Percentiles rank a stretch among this genome's conserved stretches.
phyloP scores from a whole-genome alignment of 768 basidiomycete genomes.

The Amanita phalloides region DNA sequence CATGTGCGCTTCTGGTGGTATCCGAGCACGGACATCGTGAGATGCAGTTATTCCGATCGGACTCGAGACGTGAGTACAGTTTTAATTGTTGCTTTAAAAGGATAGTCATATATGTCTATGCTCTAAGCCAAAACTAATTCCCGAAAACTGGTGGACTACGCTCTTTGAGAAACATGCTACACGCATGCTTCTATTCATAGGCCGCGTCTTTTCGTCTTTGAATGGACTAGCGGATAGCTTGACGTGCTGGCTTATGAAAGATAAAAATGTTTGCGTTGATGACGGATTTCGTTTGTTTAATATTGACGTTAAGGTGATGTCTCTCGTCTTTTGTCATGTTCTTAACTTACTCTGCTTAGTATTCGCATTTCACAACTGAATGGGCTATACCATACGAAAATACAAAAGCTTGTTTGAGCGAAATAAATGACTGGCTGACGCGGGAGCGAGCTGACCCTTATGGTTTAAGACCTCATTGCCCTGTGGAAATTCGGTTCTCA shows the following conservation, averaged over 20 bases:
- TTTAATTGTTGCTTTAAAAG: constrained; percentile 5
- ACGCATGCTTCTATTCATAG: constrained; percentile 75
- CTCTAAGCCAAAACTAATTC: constrained; percentile 37
- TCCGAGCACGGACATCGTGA: constrained; percentile 63
- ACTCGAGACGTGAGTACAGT: constrained; percentile 52
- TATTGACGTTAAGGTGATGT: constrained; percentile 72
- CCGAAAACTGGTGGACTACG: constrained; percentile 56
- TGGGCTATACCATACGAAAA: constrained; percentile 79
- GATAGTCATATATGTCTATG: constrained; percentile 1
- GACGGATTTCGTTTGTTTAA: constrained; percentile 83
- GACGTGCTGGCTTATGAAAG: constrained; percentile 56
- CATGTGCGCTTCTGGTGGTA: constrained; percentile 97
- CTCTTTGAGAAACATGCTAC: constrained; percentile 73
- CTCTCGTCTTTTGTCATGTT: constrained; percentile 18
- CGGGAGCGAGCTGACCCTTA: constrained; percentile 52
- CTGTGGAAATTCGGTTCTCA: constrained; percentile 87
- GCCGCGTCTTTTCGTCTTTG: constrained; percentile 49
- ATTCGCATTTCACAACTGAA: constrained; percentile 89
- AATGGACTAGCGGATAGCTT: constrained; percentile 57
- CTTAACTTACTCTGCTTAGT: constrained; percentile 48
- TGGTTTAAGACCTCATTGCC: constrained; percentile 84
- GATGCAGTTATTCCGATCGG: constrained; percentile 65
- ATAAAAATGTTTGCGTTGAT: constrained; percentile 51
- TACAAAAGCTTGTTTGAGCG: constrained; percentile 56
- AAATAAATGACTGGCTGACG: constrained; percentile 63